phyloP scores from a whole-genome alignment of 2,329 filamentous ascomycete species.

The Fusarium papillatum region DNA sequence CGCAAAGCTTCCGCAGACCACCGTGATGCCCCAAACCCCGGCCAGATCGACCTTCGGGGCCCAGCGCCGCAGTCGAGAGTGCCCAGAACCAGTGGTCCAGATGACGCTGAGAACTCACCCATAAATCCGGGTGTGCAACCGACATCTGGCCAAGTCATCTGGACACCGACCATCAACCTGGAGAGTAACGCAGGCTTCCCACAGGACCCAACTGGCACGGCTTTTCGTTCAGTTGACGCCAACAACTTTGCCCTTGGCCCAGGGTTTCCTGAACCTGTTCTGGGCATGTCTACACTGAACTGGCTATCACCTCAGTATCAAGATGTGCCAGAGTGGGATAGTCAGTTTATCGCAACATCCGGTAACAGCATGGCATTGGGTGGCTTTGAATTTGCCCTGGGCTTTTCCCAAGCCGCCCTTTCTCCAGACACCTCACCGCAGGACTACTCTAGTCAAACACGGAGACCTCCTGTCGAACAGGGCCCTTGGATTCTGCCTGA shows the following conservation, averaged over 20 bases:
- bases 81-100: not conserved
- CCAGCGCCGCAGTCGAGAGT: not conserved
- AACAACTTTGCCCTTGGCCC: not conserved
- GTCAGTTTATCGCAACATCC: not conserved
- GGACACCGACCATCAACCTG: not conserved
- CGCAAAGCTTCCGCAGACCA: not conserved
- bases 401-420: not conserved
- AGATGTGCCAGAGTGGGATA: not conserved
- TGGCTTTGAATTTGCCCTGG: not conserved
- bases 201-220: not conserved
- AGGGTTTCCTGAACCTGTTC: not conserved
- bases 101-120: not conserved
- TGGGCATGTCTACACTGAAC: not conserved
- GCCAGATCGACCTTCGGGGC: not conserved
- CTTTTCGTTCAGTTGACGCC: not conserved
- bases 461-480: not conserved
- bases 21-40: not conserved
- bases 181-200: not conserved
- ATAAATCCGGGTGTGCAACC: not conserved
- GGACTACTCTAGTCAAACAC: not conserved
- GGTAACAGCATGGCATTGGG: not conserved
- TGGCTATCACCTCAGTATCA: not conserved
- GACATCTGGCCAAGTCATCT: not conserved
- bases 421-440: not conserved
- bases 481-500: constrained; percentile 6